phyloP scores from a whole-genome alignment of 2,329 filamentous ascomycete species.

The Colletotrichum incanum region DNA sequence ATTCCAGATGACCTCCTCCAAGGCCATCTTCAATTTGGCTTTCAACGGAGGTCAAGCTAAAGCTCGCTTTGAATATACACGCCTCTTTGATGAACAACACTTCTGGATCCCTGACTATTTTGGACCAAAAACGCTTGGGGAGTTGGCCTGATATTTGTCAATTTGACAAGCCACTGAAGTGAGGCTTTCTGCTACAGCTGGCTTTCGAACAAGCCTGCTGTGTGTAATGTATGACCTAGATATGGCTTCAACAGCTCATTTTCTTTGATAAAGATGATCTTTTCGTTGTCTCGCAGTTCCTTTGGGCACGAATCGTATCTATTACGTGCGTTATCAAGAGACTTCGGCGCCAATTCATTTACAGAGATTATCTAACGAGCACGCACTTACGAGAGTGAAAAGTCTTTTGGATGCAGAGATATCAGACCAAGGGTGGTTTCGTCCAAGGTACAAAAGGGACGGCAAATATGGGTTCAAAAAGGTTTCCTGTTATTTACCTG shows the following conservation, averaged over 20 bases:
- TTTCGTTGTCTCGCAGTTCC: not conserved
- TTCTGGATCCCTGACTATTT: not conserved
- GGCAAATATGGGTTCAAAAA: not conserved
- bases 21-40: not conserved
- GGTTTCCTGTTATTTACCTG: conserved; percentile 39
- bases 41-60: not conserved
- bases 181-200: not conserved
- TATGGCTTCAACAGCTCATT: not conserved
- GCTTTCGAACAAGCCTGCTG: not conserved
- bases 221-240: too few relatives aligned
- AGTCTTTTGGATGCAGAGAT: not conserved
- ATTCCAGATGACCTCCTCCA: not conserved
- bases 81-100: not conserved
- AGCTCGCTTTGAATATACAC: not conserved
- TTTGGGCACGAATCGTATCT: not conserved
- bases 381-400: not conserved
- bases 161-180: not conserved
- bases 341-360: not conserved
- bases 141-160: not conserved
- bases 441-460: not conserved
- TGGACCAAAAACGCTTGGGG: not conserved
- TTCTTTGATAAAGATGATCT: not conserved
- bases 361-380: not conserved
- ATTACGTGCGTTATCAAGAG: not conserved
- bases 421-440: not conserved